Base-by-base conservation (phyloP, 1,284 basidiomycete species). In the Somion occarium region DNA sequence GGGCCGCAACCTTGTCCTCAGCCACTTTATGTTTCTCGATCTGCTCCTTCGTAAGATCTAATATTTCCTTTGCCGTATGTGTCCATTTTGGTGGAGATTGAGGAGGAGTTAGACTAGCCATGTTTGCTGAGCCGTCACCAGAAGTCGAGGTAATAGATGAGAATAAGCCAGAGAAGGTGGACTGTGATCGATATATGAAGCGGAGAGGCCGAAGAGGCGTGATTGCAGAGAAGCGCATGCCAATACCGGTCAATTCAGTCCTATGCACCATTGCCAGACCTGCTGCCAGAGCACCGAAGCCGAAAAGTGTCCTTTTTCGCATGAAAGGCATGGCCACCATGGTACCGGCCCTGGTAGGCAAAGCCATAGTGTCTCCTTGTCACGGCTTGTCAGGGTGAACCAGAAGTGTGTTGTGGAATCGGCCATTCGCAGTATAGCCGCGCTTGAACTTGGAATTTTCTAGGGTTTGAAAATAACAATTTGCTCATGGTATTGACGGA, bases 41-140 rank as follows among this genome's bases (percentile, higher is more conserved):
- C 3, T 76, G 69, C 47, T 80, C 73, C 53, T 84, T 78, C 44
- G 83, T 83, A 38, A 85, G 62, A 15, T 69, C 68, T 3, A 74
- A 65, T 48, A 93, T 77, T 41, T 83, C 75, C 45, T 80, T 75
- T 1, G 85, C 70, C 19, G 83, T 74, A 63, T 90, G 86, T 18
- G 80, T 73, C 88, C 89, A 92, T 44, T 64, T 64, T 24, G 81
- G 85, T 1, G 88, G 71, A 24, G 78, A 59, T 63, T 91, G 87
- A 3, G 88, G 87, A 38, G 88, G 80, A 12, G 67, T 74, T 43
- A 88, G 59, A 15, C 73, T 66, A 50, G 69, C 53, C 76, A 82
- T 80, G 51, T 53, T 46, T 39, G 55, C 57, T 20, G 48, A 49
- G 41, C 47, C 51, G 11, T 54, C 48, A 56, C 57, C 53, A 53